A percentile compares a stretch with the other conserved stretches of the same genome.
These are phyloP conservation scores for Crithidia expoeki DNA, from an alignment of 208 protist species.

Conservation along the genomic window DNA sequence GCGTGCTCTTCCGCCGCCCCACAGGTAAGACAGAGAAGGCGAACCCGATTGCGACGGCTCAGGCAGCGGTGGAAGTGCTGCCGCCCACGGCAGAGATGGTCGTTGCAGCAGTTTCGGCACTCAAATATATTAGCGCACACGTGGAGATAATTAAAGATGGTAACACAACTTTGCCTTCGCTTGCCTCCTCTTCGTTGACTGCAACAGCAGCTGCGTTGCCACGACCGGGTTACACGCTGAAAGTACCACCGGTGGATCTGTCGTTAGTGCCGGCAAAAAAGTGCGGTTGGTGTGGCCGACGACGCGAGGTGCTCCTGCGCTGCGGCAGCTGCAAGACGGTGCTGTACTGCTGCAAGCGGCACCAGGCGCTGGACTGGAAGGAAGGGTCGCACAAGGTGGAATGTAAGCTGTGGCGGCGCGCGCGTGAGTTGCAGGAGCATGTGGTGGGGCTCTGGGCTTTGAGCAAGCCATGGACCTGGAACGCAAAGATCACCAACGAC, in stretches of 20 bases:
- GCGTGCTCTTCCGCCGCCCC: constrained; percentile 58
- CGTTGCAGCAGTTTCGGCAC: constrained; percentile 37
- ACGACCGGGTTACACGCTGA: constrained; percentile 29
- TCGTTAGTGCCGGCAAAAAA: constrained; percentile 12
- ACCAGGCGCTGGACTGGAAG: constrained; percentile 83
- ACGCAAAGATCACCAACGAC: constrained; percentile 1
- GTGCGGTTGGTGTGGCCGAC: constrained; percentile 75
- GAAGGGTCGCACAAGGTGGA: constrained; percentile 52
- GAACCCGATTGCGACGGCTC: constrained; percentile 56
- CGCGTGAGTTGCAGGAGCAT: constrained; percentile 50
- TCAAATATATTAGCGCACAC: constrained; percentile 50
- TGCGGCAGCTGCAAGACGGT: constrained; percentile 76
- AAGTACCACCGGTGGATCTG: constrained; percentile 19
- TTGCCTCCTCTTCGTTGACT: too few species aligned
- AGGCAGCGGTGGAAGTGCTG: constrained; percentile 42
- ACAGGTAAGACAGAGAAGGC: constrained; percentile 56
- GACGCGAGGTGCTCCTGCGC: constrained; percentile 61
- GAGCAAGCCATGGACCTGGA: background rate
- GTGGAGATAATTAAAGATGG: constrained; percentile 11
- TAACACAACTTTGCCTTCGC: background rate
- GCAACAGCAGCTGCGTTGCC: background rate
- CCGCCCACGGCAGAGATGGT: constrained; percentile 46
- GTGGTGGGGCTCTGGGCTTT: constrained; percentile 34
- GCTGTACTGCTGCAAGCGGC: constrained; percentile 76
- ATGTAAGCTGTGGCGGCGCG: constrained; percentile 61